These are phyloP conservation scores for Rhodotorula taiwanensis DNA, from an alignment of 768 basidiomycete genomes.

Conservation along the genomic window DNA sequence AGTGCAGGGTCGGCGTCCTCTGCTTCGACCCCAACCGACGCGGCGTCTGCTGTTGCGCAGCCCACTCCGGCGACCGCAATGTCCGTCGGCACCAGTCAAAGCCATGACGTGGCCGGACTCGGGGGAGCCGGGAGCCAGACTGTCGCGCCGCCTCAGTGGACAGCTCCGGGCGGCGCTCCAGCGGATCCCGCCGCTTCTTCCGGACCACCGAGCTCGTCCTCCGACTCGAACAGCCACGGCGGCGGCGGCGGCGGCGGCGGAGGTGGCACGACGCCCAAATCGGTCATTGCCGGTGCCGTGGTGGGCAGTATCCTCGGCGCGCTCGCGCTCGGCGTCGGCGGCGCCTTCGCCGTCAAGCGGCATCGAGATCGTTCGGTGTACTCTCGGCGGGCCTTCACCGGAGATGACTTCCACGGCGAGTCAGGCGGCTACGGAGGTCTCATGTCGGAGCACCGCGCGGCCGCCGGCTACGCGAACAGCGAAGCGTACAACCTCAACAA, in stretches of 20 bases:
- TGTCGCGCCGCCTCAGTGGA: neutral
- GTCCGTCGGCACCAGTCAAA: neutral
- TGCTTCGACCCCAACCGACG: neutral
- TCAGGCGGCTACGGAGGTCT: slow-evolving; percentile 10
- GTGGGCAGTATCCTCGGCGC: slow-evolving; percentile 24
- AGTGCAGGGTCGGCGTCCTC: neutral
- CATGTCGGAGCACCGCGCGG: slow-evolving; percentile 9
- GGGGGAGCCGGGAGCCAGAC: neutral
- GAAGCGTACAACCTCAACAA: slow-evolving; percentile 16
- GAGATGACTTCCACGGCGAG: neutral
- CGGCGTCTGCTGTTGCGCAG: too few relatives aligned
- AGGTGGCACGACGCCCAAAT: neutral
- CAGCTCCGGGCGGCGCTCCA: neutral
- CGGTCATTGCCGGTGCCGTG: slow-evolving; percentile 22
- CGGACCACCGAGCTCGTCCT: neutral
- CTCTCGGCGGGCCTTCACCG: neutral
- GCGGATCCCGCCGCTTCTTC: neutral
- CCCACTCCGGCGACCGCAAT: neutral
- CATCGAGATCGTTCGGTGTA: neutral
- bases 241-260: neutral
- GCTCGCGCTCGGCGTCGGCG: slow-evolving; percentile 9
- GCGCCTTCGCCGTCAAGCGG: slow-evolving; percentile 5
- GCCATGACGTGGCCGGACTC: neutral
- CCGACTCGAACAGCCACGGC: neutral
- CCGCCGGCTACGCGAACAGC: neutral